Evolutionary conservation across 2,329 filamentous ascomycete genomes (phyloP).

Genomic region (Aspergillus sp.): DNA sequence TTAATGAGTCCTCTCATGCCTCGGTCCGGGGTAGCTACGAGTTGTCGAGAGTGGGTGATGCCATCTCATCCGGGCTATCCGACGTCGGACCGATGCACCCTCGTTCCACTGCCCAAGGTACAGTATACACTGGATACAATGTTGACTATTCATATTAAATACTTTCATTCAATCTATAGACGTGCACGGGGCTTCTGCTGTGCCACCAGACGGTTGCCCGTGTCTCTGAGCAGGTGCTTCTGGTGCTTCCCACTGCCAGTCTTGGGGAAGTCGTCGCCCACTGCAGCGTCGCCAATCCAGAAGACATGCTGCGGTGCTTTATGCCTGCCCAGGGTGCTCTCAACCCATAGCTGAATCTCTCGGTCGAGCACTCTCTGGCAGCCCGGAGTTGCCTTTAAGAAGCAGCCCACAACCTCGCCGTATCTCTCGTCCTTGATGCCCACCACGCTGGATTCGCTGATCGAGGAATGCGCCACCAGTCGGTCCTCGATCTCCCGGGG

Average conservation of each 20-base stretch:
- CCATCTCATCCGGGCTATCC: not conserved
- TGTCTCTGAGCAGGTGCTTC: slow-evolving; percentile 55
- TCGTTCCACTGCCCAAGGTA: not conserved
- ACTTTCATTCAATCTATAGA: not conserved
- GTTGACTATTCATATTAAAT: no score
- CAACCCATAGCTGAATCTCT: slow-evolving; percentile 60
- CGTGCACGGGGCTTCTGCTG: not conserved
- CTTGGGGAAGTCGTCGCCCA: slow-evolving; percentile 52
- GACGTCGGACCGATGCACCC: not conserved
- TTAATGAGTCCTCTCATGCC: not conserved
- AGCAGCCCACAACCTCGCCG: slow-evolving; percentile 34
- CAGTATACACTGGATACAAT: not conserved
- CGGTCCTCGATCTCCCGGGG: slow-evolving; percentile 71
- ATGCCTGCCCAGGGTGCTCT: slow-evolving; percentile 37
- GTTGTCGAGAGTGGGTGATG: not conserved
- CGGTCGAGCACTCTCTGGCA: slow-evolving; percentile 46
- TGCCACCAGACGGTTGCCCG: slow-evolving; percentile 25
- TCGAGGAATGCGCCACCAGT: slow-evolving; percentile 58
- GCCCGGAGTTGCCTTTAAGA: slow-evolving; percentile 38
- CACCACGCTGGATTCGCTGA: slow-evolving; percentile 63
- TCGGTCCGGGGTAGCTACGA: not conserved
- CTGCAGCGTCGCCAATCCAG: slow-evolving; percentile 64
- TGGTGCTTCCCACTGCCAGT: slow-evolving; percentile 69
- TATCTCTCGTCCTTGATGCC: slow-evolving; percentile 57
- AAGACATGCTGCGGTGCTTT: slow-evolving; percentile 48